Evolutionary conservation across 2,329 filamentous ascomycete species (phyloP).

Genomic region (Botrytis medusae): DNA sequence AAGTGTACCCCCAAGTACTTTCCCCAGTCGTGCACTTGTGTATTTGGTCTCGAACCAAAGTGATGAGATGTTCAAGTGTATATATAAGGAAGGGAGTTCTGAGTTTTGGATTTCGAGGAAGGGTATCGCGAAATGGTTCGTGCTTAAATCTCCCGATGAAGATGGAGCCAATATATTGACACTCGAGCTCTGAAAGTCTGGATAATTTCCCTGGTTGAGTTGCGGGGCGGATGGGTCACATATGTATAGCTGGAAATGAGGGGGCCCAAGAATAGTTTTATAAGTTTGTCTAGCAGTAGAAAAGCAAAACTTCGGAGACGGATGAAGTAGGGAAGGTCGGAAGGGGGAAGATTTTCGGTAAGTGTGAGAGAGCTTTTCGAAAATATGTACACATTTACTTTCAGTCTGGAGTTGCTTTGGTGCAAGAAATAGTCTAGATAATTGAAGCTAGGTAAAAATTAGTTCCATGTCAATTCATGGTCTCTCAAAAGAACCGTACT

Average conservation of each 20-base stretch:
- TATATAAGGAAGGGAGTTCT: neutral
- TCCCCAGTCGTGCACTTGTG: constrained; percentile 9
- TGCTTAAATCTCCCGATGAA: neutral
- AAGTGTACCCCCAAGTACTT: neutral
- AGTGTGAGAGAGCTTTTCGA: neutral
- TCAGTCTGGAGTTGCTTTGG: neutral
- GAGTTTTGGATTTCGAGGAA: neutral
- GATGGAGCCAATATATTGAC: constrained; percentile 5
- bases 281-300: neutral
- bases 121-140: constrained; percentile 8
- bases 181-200: constrained; percentile 1
- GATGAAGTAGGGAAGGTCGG: too few species aligned
- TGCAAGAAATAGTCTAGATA: neutral
- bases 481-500: neutral
- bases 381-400: neutral
- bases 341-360: neutral
- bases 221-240: constrained; percentile 8
- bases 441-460: neutral
- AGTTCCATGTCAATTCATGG: neutral
- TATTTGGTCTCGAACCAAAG: neutral
- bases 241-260: neutral
- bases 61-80: neutral
- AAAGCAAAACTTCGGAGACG: neutral
- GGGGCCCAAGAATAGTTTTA: neutral
- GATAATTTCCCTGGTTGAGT: constrained; percentile 3